Evolutionary conservation across 148 eudicot genomes (phyloP).

Genomic region (Chenopodium quinoa): DNA sequence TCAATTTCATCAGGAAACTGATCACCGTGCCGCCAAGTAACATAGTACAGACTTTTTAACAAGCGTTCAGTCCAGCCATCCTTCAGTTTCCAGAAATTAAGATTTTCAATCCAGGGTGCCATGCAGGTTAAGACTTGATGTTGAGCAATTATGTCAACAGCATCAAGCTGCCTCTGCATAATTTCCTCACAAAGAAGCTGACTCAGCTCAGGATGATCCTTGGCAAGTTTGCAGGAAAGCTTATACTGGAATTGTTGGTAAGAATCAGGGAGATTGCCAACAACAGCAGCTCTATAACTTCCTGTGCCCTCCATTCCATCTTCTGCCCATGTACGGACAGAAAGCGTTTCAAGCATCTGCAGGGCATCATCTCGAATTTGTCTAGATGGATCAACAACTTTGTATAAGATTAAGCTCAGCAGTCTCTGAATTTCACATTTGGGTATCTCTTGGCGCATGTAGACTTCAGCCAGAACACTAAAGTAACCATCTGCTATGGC

Average conservation of each 20-base stretch:
- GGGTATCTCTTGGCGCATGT: conserved; percentile 99
- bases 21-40: conserved; percentile 98
- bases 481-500: conserved; percentile 99
- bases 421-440: conserved; percentile 98
- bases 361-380: conserved; percentile 99
- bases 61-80: conserved; percentile 99
- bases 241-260: conserved; percentile 98
- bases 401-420: conserved; percentile 90
- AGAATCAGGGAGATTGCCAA: conserved; percentile 97
- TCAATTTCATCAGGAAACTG: conserved; percentile 99
- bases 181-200: conserved; percentile 99
- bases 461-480: conserved; percentile 97
- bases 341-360: conserved; percentile 99
- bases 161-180: conserved; percentile 99
- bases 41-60: conserved; percentile 88
- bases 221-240: conserved; percentile 97
- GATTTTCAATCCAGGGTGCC: conserved; percentile 99
- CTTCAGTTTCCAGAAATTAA: conserved; percentile 94
- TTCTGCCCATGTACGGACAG: conserved; percentile 96
- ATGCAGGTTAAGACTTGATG: conserved; percentile 98
- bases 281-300: conserved; percentile 97
- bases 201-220: conserved; percentile 96
- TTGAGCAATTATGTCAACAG: conserved; percentile 98
- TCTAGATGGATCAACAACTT: conserved; percentile 97
- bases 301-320: conserved; percentile 88